Evolutionary conservation across 2,329 filamentous ascomycete genomes (phyloP).

Genomic region (Pestalotiopsis sp.): DNA sequence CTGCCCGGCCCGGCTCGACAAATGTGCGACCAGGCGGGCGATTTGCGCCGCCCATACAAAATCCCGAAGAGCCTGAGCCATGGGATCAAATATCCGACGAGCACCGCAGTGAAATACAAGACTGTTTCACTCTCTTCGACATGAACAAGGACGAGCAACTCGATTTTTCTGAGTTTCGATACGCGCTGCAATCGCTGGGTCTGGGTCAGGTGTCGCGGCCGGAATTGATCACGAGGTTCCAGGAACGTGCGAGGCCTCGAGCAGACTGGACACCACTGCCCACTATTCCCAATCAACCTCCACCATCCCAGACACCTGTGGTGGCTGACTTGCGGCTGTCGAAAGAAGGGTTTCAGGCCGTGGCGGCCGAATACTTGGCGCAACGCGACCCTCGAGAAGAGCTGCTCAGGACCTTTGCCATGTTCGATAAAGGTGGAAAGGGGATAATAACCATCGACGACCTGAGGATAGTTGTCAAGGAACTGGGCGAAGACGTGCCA

Average conservation of each 20-base stretch:
- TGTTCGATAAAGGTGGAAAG: conserved; percentile 93
- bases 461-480: conserved; percentile 82
- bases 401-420: conserved; percentile 84
- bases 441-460: conserved; percentile 90
- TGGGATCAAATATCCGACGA: conserved; percentile 73
- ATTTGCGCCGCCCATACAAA: conserved; percentile 32
- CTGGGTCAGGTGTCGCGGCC: conserved; percentile 82
- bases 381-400: conserved; percentile 88
- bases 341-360: conserved; percentile 71
- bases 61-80: conserved; percentile 31
- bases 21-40: conserved; percentile 29
- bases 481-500: conserved; percentile 89
- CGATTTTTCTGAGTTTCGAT: conserved; percentile 97
- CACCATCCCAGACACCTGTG: conserved; percentile 58
- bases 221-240: conserved; percentile 81
- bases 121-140: conserved; percentile 90
- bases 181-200: conserved; percentile 92
- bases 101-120: conserved; percentile 54
- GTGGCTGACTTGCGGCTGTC: conserved; percentile 72
- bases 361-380: conserved; percentile 80
- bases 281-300: conserved; percentile 44
- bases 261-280: conserved; percentile 54
- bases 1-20: conserved; percentile 24
- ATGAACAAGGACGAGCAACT: conserved; percentile 93
- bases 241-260: conserved; percentile 77